Base-by-base conservation (phyloP, 345 rosid species). In the Populus deltoides region DNA sequence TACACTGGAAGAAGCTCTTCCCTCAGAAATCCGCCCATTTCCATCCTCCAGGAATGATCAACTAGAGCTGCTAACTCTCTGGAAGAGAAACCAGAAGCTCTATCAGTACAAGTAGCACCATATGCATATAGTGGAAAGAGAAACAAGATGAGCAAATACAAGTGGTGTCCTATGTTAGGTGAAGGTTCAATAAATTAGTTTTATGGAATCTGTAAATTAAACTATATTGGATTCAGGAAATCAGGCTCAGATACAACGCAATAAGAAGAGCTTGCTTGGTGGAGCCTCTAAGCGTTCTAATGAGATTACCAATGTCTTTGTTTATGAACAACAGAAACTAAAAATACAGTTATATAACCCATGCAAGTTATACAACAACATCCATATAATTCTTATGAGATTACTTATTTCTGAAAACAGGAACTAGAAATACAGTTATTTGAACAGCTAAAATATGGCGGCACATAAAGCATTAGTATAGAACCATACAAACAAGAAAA, bases 11-110 rank as follows among this genome's bases (percentile, higher is more conserved):
- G 80, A 8, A 47, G 81, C 79, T 90, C 97, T 81, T 92, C 90
- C 74, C 66, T 79, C 68, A 93, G 82, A 83, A 87, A 77, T 81
- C 98, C 98, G 51, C 93, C 97, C 90, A 93, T 90, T 79, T 90
- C 92, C 97, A 93, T 95, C 83, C 92, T 90, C 97, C 98, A 93
- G 59, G 98, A 92, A 77, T 71, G 90, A 88, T 93, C 98, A 66
- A 91, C 97, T 77, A 95, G 84, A 74, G 86, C 70, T 66, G 87
- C 83, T 81, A 93, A 79, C 86, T 95, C 99, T 79, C 98, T 92
- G 86, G 66, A 80, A 76, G 49, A 77, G 45, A 70, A 66, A 78
- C 25, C 70, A 73, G n/a, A 43, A 13, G 53, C 24, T 69, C 35
- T 65, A 71, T 74, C 41, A 70, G 77, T 24, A 25, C 77, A 57